A percentile compares a stretch with the other conserved stretches of the same genome.
Conservation (phyloP, 306 rosid genomes). For the Pterocarpus santalinus region DNA sequence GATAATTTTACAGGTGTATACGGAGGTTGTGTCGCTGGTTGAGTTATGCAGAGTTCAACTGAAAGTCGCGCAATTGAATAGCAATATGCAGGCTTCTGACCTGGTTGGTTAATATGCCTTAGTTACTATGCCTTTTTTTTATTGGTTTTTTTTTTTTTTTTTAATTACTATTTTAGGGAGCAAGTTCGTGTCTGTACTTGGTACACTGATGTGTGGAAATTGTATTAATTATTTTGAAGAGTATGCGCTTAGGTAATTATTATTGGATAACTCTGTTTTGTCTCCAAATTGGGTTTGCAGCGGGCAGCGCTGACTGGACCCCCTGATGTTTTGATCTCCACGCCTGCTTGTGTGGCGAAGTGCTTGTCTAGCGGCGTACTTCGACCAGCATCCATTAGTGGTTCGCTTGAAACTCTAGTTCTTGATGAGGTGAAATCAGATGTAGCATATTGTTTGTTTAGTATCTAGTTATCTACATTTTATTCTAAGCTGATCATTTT, state of each 20-base stretch:
- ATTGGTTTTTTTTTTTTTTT: background rate
- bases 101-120: conserved; percentile 70
- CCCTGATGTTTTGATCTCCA: conserved; percentile 88
- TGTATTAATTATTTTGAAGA: background rate
- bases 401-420: conserved; percentile 87
- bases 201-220: background rate
- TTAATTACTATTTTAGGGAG: background rate
- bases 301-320: conserved; percentile 75
- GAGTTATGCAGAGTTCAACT: conserved; percentile 80
- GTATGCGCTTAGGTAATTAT: conserved; percentile 16
- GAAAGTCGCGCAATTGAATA: conserved; percentile 84
- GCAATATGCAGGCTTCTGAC: conserved; percentile 74
- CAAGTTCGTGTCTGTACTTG: background rate
- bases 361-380: conserved; percentile 79
- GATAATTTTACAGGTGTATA: conserved; percentile 61
- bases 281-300: conserved; percentile 58
- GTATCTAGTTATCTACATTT: background rate
- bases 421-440: conserved; percentile 82
- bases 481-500: conserved; percentile 8
- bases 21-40: conserved; percentile 70
- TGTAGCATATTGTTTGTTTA: background rate
- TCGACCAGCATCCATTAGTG: conserved; percentile 59
- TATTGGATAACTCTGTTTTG: background rate
- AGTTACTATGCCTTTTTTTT: background rate
- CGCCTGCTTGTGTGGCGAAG: conserved; percentile 87